Percentiles rank a stretch among this genome's conserved stretches.
Conservation (phyloP, 257 asterid genomes). For the Solanum sitiens region DNA sequence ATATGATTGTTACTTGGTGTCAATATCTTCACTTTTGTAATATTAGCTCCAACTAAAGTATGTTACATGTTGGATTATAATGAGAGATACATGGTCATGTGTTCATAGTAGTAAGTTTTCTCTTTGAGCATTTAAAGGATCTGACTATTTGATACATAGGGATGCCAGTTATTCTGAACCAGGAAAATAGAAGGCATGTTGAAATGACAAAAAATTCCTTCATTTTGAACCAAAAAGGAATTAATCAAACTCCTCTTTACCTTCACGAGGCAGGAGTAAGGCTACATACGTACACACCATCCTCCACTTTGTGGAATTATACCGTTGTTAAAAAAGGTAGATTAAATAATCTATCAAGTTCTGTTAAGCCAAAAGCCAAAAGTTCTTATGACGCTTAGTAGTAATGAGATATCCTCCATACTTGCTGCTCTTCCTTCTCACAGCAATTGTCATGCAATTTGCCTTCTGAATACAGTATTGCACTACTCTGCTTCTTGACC, state of each 20-base stretch:
- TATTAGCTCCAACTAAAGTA: neutral
- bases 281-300: neutral
- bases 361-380: slow-evolving; percentile 76
- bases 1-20: neutral
- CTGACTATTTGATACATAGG: neutral
- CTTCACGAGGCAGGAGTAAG: neutral
- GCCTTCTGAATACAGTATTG: slow-evolving; percentile 78
- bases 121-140: neutral
- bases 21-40: neutral
- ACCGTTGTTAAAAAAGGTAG: neutral
- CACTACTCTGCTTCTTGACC: slow-evolving; percentile 17
- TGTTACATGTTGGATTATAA: neutral
- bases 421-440: slow-evolving; percentile 59
- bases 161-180: neutral
- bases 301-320: neutral
- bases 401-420: slow-evolving; percentile 84
- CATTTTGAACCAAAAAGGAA: neutral
- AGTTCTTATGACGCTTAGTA: slow-evolving; percentile 80
- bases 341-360: neutral
- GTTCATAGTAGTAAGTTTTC: neutral
- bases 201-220: neutral
- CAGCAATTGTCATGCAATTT: slow-evolving; percentile 81
- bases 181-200: neutral
- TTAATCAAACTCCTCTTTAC: neutral
- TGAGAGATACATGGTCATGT: neutral